Conservation (phyloP, 768 basidiomycete species). For the Kwoniella dejecticola region DNA sequence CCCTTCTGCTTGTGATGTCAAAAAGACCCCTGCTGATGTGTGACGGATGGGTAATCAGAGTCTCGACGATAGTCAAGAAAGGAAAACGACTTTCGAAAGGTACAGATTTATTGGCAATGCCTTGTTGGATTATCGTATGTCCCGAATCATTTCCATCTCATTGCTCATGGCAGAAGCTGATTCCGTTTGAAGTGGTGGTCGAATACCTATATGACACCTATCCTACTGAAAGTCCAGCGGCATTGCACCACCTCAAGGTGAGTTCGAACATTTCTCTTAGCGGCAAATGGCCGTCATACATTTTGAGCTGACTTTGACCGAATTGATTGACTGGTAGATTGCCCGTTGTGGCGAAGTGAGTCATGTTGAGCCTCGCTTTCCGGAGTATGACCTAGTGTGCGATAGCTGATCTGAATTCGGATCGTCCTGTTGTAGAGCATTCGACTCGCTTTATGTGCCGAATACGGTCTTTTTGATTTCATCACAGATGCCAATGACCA, state of each 20-base stretch:
- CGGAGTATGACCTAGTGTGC: no score
- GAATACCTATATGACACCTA: slow-evolving; percentile 31
- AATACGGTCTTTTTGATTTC: slow-evolving; percentile 19
- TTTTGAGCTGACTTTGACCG: no score
- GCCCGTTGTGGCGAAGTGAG: neutral
- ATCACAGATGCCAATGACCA: slow-evolving; percentile 9
- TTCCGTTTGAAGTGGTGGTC: slow-evolving; percentile 26
- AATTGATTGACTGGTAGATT: neutral
- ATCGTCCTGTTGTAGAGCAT: neutral
- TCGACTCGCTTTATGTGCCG: slow-evolving; percentile 4
- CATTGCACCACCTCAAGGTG: slow-evolving; percentile 36
- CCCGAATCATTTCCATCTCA: neutral
- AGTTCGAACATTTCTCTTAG: no score
- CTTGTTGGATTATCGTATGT: slow-evolving; percentile 40
- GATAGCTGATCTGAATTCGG: neutral
- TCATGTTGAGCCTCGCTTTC: no score
- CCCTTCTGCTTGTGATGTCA: neutral
- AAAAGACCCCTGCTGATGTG: neutral
- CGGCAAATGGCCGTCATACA: no score
- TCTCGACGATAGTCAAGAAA: slow-evolving; percentile 9
- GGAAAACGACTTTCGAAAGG: slow-evolving; percentile 12
- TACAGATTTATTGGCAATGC: slow-evolving; percentile 41
- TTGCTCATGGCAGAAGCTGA: neutral
- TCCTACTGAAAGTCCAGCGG: slow-evolving; percentile 23
- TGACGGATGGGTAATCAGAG: slow-evolving; percentile 9